A percentile compares a stretch with the other conserved stretches of the same genome.
phyloP scores from a whole-genome alignment of 2,329 filamentous ascomycete species.

The Curvularia sp. region DNA sequence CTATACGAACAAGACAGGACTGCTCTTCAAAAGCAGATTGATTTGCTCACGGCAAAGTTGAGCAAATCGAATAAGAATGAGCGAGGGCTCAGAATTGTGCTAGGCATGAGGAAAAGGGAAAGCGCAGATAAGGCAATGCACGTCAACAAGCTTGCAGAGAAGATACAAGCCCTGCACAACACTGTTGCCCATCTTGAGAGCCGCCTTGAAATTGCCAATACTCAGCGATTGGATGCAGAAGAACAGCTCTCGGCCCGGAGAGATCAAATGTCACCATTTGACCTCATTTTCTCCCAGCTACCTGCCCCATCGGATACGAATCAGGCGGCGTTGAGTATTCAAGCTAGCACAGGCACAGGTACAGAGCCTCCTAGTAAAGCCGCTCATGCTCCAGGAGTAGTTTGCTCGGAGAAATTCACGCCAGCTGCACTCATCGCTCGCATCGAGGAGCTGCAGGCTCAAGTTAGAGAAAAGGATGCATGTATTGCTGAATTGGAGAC shows the following conservation, averaged over 20 bases:
- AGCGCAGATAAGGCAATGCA: slow-evolving; percentile 39
- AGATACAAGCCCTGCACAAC: slow-evolving; percentile 44
- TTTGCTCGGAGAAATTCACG: slow-evolving; percentile 33
- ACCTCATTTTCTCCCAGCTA: slow-evolving; percentile 22
- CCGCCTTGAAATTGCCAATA: slow-evolving; percentile 52
- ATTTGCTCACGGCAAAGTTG: slow-evolving; percentile 51
- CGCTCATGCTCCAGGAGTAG: slow-evolving; percentile 22
- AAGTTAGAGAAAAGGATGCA: slow-evolving; percentile 43
- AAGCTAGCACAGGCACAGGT: slow-evolving; percentile 38
- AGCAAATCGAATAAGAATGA: slow-evolving; percentile 50
- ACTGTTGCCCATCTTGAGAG: slow-evolving; percentile 50
- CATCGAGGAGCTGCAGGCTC: slow-evolving; percentile 45
- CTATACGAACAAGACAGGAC: slow-evolving; percentile 48
- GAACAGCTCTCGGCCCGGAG: slow-evolving; percentile 46
- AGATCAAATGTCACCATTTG: slow-evolving; percentile 39
- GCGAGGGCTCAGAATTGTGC: slow-evolving; percentile 36
- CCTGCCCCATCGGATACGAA: slow-evolving; percentile 4
- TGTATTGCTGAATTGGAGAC: slow-evolving; percentile 34
- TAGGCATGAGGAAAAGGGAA: slow-evolving; percentile 45
- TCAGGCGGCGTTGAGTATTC: slow-evolving; percentile 18
- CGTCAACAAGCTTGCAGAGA: slow-evolving; percentile 37
- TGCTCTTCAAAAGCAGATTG: slow-evolving; percentile 47
- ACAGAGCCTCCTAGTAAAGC: slow-evolving; percentile 36
- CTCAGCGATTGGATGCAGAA: slow-evolving; percentile 52
- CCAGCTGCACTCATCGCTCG: slow-evolving; percentile 36